Evolutionary conservation across 306 rosid species (phyloP).

Genomic region (Lablab purpureus): DNA sequence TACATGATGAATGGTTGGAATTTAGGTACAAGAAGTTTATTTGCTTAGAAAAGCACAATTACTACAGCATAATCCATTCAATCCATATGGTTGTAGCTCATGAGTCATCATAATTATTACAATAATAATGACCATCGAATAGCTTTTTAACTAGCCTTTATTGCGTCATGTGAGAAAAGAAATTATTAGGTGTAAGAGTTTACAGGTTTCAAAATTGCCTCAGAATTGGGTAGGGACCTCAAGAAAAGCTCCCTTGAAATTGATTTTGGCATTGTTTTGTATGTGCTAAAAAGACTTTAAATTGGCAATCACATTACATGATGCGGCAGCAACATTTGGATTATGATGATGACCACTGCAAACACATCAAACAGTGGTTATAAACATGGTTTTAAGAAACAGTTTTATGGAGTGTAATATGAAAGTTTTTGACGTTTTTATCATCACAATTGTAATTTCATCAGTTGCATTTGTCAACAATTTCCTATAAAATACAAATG

Average conservation of each 20-base stretch:
- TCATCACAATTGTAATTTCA: neutral
- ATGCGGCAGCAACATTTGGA: neutral
- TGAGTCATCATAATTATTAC: slow-evolving; percentile 63
- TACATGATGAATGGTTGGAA: slow-evolving; percentile 31
- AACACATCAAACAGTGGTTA: slow-evolving; percentile 15
- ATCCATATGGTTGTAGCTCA: slow-evolving; percentile 58
- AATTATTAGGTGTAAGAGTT: slow-evolving; percentile 50
- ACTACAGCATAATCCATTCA: slow-evolving; percentile 49
- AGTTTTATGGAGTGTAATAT: neutral
- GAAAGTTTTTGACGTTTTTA: neutral
- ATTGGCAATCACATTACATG: neutral
- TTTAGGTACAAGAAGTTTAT: slow-evolving; percentile 58
- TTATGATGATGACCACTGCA: slow-evolving; percentile 8
- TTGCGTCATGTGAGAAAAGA: slow-evolving; percentile 62
- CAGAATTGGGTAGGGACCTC: slow-evolving; percentile 55
- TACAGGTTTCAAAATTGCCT: slow-evolving; percentile 48
- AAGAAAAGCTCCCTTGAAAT: slow-evolving; percentile 44
- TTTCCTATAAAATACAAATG: neutral
- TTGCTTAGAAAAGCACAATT: slow-evolving; percentile 29
- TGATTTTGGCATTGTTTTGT: slow-evolving; percentile 50
- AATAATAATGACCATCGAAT: slow-evolving; percentile 47
- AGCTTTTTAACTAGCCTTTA: slow-evolving; percentile 67
- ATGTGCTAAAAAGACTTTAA: slow-evolving; percentile 25
- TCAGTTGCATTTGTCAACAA: neutral
- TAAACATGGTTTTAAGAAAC: neutral